Evolutionary conservation across 1,139 yeast species (phyloP), one percentile per base, ranked within the genome.

Genomic region (Yamadazyma trypodendri): DNA sequence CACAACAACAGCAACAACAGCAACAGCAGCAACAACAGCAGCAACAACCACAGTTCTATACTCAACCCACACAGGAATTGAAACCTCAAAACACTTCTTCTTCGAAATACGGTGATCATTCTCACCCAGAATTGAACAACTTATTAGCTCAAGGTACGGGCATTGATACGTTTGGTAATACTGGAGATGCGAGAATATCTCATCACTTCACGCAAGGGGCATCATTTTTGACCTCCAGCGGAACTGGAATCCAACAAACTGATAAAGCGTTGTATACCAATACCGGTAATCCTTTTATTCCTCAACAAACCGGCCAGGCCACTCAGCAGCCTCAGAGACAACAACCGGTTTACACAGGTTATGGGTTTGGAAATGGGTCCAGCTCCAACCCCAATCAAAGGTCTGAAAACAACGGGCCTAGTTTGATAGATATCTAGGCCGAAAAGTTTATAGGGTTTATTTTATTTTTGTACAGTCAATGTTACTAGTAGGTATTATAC

Each of bases 131-230:
- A 48, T 75, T 90, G 54, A 89, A 90, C 61, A 75, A 77, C 42
- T 68, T 90, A 41, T 72, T 90, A 48, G 85, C 95, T 10, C 79
- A 82, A 39, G 97, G 96, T 27, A 86, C 96, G 1, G 97, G 97
- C 17, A 70, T 89, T 40, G 98, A 92, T 61, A 90, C 97, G 0
- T 92, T 87, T 61, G 98, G 98, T 61, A 92, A 92, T 60, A 83
- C 88, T 5, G 98, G 98, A 38, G 85, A 84, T 12, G 65, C 82
- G 21, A 81, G 97, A 65, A 77, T 92, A 42, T 96, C 97, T 10
- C 95, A 95, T 37, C 97, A 92, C 56, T 95, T 86, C 59, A 90
- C 97, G 1, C 79, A 77, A 49, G 80, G 94, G 7, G 81, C 83
- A 13, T 81, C 78, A 15, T 89, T 88, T 56, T 75, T 90, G 52